Evolutionary conservation across 2,329 filamentous ascomycete genomes (phyloP).

Genomic region (Aspergillus terreus): DNA sequence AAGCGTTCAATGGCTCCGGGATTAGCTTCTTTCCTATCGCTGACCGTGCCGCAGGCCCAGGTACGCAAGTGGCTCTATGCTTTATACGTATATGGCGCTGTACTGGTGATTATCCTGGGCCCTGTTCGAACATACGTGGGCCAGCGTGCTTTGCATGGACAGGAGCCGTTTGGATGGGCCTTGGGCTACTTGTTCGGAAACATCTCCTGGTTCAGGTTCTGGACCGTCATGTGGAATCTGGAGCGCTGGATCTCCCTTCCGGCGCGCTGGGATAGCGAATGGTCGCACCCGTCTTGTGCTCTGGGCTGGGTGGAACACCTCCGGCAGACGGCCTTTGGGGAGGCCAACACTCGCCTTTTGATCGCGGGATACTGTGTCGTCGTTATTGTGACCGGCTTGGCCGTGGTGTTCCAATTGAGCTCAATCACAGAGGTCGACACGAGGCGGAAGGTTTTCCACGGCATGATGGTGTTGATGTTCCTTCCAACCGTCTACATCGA

Average conservation of each 20-base stretch:
- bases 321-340: conserved; percentile 63
- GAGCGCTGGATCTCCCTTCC: conserved; percentile 75
- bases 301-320: conserved; percentile 62
- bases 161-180: conserved; percentile 90
- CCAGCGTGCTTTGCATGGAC: conserved; percentile 61
- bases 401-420: conserved; percentile 70
- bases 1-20: conserved; percentile 63
- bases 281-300: conserved; percentile 40
- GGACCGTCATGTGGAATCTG: conserved; percentile 65
- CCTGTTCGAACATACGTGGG: conserved; percentile 70
- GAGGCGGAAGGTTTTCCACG: conserved; percentile 93
- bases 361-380: conserved; percentile 69
- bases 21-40: conserved; percentile 69
- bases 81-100: conserved; percentile 67
- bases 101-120: conserved; percentile 63
- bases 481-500: conserved; percentile 83
- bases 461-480: conserved; percentile 97
- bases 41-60: conserved; percentile 74
- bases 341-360: conserved; percentile 76
- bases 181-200: conserved; percentile 86
- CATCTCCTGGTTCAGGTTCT: conserved; percentile 65
- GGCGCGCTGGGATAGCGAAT: conserved; percentile 28
- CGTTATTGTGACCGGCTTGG: conserved; percentile 68
- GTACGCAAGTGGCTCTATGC: conserved; percentile 82
- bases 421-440: conserved; percentile 88